Conservation (phyloP, 257 asterid genomes). For the Cynanchum wilfordii region DNA sequence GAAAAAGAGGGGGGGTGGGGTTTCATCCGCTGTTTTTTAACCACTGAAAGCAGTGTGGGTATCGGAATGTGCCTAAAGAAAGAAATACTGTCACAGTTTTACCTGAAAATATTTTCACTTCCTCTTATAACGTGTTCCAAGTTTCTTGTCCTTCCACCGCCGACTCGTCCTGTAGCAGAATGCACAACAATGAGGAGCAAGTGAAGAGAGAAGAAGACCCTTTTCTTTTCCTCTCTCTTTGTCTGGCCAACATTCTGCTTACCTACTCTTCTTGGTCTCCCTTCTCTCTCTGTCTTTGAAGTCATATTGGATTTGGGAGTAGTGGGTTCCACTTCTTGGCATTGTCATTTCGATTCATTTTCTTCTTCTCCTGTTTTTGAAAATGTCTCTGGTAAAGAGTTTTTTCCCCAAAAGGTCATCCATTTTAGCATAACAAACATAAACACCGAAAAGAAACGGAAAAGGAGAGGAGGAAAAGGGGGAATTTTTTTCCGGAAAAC, state of each 20-base stretch:
- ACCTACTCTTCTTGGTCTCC: conserved; percentile 31
- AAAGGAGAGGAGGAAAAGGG: not conserved
- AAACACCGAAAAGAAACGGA: not conserved
- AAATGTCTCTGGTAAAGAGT: not conserved
- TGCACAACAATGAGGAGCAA: not conserved
- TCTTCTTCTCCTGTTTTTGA: conserved; percentile 1
- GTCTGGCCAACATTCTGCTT: conserved; percentile 34
- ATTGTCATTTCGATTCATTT: not conserved
- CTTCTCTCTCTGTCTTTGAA: conserved; percentile 4
- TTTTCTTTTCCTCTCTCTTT: not conserved
- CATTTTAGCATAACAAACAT: not conserved
- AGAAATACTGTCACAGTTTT: not conserved
- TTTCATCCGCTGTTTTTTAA: too few relatives aligned
- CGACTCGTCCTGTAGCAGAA: not conserved
- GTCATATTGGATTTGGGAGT: not conserved
- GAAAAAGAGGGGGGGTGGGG: too few relatives aligned
- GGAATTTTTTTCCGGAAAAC: conserved; percentile 4
- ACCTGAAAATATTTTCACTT: not conserved
- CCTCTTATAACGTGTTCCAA: not conserved
- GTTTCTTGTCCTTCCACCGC: not conserved
- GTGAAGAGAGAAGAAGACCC: not conserved
- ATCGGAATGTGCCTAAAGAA: too few relatives aligned
- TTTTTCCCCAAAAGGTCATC: not conserved
- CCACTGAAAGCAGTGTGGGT: too few relatives aligned
- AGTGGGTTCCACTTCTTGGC: not conserved